Conservation (phyloP, 192 early-diverging fungal genomes). For the Pilobolus umbonatus region DNA sequence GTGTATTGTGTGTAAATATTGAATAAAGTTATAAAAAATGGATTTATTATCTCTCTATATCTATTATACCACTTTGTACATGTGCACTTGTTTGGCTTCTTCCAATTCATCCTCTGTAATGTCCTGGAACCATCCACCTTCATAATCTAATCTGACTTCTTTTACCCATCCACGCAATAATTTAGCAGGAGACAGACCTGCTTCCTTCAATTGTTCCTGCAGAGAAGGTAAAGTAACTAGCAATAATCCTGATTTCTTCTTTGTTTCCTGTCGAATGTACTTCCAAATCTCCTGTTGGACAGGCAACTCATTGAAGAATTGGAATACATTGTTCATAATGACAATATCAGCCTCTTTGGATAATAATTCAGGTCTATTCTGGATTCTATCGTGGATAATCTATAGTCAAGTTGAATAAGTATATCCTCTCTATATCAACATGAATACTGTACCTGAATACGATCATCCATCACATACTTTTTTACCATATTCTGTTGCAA, state of each 20-base stretch:
- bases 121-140: constrained; percentile 43
- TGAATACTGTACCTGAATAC: constrained; percentile 38
- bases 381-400: constrained; percentile 47
- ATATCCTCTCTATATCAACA: neutral
- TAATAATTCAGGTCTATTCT: constrained; percentile 34
- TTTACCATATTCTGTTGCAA: constrained; percentile 45
- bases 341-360: constrained; percentile 45
- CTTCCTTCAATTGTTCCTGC: constrained; percentile 54
- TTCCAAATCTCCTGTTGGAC: constrained; percentile 49
- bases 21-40: too few species aligned
- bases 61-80: constrained; percentile 54
- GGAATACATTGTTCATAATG: constrained; percentile 61
- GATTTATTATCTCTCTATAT: too few species aligned
- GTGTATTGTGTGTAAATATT: too few species aligned
- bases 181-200: constrained; percentile 42
- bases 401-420: constrained; percentile 10
- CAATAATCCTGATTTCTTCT: constrained; percentile 34
- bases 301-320: constrained; percentile 45
- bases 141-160: constrained; percentile 45
- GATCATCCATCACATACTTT: constrained; percentile 48
- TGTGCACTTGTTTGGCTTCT: constrained; percentile 47
- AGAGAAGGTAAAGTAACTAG: constrained; percentile 49
- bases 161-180: constrained; percentile 41
- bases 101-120: constrained; percentile 49
- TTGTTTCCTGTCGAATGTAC: constrained; percentile 41